phyloP scores from a whole-genome alignment of 805 yeast genomes.

The Komagataella ulmi region DNA sequence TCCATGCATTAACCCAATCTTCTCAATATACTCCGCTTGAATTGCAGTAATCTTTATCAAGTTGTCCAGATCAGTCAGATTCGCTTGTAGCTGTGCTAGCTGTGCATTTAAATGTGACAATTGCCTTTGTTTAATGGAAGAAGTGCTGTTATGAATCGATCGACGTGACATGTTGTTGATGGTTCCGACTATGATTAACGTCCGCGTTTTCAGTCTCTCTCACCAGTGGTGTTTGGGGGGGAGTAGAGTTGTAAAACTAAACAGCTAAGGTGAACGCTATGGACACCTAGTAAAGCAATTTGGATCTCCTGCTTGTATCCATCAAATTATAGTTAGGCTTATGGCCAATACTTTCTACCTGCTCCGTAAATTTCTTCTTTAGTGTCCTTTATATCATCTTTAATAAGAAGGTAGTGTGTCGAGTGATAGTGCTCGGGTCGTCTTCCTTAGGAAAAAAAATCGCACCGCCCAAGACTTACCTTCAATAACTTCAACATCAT shows the following conservation, averaged over 20 bases:
- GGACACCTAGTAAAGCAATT: background rate
- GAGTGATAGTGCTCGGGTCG: background rate
- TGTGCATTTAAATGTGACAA: slow-evolving; percentile 20
- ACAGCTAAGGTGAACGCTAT: background rate
- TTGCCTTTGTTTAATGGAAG: slow-evolving; percentile 16
- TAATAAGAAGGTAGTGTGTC: background rate
- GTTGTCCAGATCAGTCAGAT: slow-evolving; percentile 24
- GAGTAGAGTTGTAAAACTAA: background rate
- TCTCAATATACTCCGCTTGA: slow-evolving; percentile 25
- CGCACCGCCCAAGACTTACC: background rate
- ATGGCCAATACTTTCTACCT: background rate
- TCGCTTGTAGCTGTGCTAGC: slow-evolving; percentile 23
- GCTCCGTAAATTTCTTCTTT: background rate
- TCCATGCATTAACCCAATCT: slow-evolving; percentile 28
- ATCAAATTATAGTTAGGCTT: too few relatives aligned
- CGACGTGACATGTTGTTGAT: background rate
- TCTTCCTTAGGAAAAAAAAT: background rate
- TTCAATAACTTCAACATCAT: slow-evolving; percentile 15
- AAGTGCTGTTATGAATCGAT: background rate
- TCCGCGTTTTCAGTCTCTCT: background rate
- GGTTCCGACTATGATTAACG: background rate
- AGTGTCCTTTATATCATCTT: background rate
- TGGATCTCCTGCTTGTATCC: background rate
- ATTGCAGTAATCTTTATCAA: slow-evolving; percentile 22
- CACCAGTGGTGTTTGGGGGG: background rate